A percentile compares a stretch with the other conserved stretches of the same genome.
Conservation (phyloP, 768 basidiomycete species). For the Scleroderma bovista region DNA sequence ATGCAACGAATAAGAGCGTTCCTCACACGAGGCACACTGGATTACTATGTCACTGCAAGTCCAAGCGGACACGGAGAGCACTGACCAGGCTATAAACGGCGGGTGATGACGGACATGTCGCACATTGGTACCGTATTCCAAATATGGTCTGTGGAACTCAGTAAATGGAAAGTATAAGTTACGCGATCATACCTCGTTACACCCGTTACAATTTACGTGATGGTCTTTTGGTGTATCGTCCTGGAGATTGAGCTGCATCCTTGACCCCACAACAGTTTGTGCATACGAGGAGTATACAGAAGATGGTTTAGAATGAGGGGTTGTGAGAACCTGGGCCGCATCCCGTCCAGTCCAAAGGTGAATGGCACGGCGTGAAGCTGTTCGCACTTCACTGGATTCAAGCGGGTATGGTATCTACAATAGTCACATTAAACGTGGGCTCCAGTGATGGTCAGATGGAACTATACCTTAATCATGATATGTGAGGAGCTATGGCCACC, state of each 20-base stretch:
- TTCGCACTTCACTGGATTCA: slow-evolving; percentile 65
- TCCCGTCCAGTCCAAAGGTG: slow-evolving; percentile 75
- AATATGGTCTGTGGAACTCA: slow-evolving; percentile 50
- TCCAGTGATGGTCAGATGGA: neutral
- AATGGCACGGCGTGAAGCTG: slow-evolving; percentile 68
- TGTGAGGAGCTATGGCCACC: slow-evolving; percentile 81
- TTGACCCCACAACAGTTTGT: slow-evolving; percentile 59
- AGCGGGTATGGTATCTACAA: slow-evolving; percentile 81
- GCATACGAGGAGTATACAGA: slow-evolving; percentile 62
- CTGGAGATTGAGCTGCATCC: slow-evolving; percentile 29
- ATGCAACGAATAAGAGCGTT: slow-evolving; percentile 70
- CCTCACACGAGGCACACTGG: slow-evolving; percentile 80
- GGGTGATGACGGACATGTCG: slow-evolving; percentile 76
- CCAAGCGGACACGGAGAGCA: neutral
- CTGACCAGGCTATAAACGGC: slow-evolving; percentile 66
- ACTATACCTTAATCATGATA: slow-evolving; percentile 84
- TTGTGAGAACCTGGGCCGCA: slow-evolving; percentile 52
- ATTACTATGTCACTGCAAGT: slow-evolving; percentile 1
- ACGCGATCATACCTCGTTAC: slow-evolving; percentile 44
- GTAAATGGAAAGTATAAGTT: neutral
- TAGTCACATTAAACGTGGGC: slow-evolving; percentile 1
- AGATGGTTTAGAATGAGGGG: slow-evolving; percentile 45
- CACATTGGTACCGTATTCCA: slow-evolving; percentile 85
- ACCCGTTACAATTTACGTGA: slow-evolving; percentile 54
- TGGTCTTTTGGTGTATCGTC: slow-evolving; percentile 43